Evolutionary conservation across 148 eudicot species (phyloP), one percentile per base, ranked within the genome.

Genomic region (Fagopyrum esculentum): DNA sequence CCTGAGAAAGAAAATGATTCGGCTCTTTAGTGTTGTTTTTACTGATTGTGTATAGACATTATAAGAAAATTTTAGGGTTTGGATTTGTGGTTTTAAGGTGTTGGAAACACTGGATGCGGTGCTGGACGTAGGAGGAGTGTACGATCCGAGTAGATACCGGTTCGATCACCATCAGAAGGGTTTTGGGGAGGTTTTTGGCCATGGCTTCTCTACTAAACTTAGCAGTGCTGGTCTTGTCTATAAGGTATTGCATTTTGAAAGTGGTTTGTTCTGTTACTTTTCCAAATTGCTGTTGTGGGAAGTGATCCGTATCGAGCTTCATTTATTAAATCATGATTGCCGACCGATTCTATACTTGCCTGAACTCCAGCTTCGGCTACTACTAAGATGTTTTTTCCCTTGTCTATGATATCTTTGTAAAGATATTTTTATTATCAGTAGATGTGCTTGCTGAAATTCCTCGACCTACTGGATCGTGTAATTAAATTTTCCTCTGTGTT

Each of bases 101-200:
- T 79, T 94, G 87, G 97, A 90, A 69, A 82, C 83, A 30, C 78
- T 94, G 59, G 98, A 94, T 76, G 96, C 97, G 0, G 97, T 94
- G 86, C 83, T 94, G 50, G 98, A 94, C 83, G 97, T 94, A 55
- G 98, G 98, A 51, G 97, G 98, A 11, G 97, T 90, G 9, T 94
- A 91, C 61, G 96, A 91, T 61, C 86, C 96, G 30, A 80, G 78
- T 55, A 79, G 76, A 4, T 93, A 94, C 48, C 87, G 91, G 3
- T 94, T 86, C 52, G 98, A 94, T 79, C 97, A 94, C 84, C 98
- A 94, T 78, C 98, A 94, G 77, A 91, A 94, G 80, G 98, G 98
- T 9, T 94, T 94, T 80, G 74, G 64, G n/a, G 96, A 94, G 88
- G 88, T 87, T 82, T 93, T 93, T 80, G 98, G 97, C 17, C 89